A percentile compares a stretch with the other conserved stretches of the same genome.
phyloP scores from a whole-genome alignment of 2,329 filamentous ascomycete genomes.

The Epicoccum nigrum region DNA sequence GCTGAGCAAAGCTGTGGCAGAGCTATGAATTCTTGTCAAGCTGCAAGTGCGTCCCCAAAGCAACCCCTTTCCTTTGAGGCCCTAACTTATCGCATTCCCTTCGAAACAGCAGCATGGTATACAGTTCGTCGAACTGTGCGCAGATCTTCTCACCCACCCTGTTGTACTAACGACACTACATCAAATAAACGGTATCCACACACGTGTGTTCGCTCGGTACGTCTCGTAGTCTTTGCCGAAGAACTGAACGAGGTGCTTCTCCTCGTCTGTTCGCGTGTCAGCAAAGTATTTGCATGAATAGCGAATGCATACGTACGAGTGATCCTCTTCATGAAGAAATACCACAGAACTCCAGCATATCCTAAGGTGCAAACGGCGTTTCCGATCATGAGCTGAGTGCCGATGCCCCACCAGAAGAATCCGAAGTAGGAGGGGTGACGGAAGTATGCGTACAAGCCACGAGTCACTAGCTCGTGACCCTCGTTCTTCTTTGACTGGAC shows the following conservation, averaged over 20 bases:
- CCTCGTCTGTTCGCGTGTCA: slow-evolving; percentile 65
- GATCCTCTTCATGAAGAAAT: slow-evolving; percentile 80
- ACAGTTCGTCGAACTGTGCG: too few species aligned
- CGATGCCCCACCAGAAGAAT: slow-evolving; percentile 98
- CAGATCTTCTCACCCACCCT: too few species aligned
- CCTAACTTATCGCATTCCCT: too few species aligned
- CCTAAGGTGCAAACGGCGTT: slow-evolving; percentile 78
- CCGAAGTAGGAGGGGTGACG: slow-evolving; percentile 96
- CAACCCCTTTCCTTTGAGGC: too few species aligned
- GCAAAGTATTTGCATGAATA: neutral
- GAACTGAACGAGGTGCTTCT: slow-evolving; percentile 76
- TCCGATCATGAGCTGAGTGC: slow-evolving; percentile 87
- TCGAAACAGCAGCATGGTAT: too few species aligned
- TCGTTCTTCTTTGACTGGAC: slow-evolving; percentile 73
- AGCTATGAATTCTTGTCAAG: too few species aligned
- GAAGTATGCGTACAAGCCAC: slow-evolving; percentile 76
- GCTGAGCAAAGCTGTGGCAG: too few species aligned
- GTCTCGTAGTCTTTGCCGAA: slow-evolving; percentile 81
- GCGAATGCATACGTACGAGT: slow-evolving; percentile 54
- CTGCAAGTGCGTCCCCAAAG: too few species aligned
- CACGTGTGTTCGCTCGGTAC: slow-evolving; percentile 73
- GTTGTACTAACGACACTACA: neutral
- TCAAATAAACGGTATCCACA: slow-evolving; percentile 79
- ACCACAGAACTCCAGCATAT: slow-evolving; percentile 80
- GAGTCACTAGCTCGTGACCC: slow-evolving; percentile 80